Evolutionary conservation across 2,329 filamentous ascomycete species (phyloP).

Genomic region (Colletotrichum tamarilloi): DNA sequence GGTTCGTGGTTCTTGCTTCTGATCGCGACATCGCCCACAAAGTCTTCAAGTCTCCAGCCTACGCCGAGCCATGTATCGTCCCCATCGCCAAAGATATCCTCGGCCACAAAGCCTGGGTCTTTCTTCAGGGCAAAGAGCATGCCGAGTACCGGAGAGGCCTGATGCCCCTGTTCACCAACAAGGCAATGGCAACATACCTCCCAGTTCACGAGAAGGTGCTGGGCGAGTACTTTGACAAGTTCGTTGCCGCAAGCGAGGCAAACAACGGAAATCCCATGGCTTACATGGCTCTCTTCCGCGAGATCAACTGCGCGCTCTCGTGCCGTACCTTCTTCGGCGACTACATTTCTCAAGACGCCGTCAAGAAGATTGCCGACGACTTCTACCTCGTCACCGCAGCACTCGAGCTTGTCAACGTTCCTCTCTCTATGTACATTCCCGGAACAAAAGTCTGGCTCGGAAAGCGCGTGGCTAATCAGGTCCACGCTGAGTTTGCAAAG

Average conservation of each 20-base stretch:
- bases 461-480: slow-evolving; percentile 79
- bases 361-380: slow-evolving; percentile 82
- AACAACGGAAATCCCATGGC: slow-evolving; percentile 67
- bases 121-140: slow-evolving; percentile 80
- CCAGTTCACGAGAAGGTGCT: slow-evolving; percentile 80
- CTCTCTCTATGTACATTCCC: slow-evolving; percentile 74
- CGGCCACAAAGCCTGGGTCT: slow-evolving; percentile 80
- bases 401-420: slow-evolving; percentile 83
- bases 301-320: slow-evolving; percentile 82
- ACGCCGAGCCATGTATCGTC: slow-evolving; percentile 82
- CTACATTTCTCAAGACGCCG: slow-evolving; percentile 78
- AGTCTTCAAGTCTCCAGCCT: slow-evolving; percentile 82
- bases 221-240: slow-evolving; percentile 75
- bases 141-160: slow-evolving; percentile 83
- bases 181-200: slow-evolving; percentile 76
- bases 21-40: slow-evolving; percentile 83
- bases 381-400: slow-evolving; percentile 83
- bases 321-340: slow-evolving; percentile 84
- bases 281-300: slow-evolving; percentile 80
- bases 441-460: slow-evolving; percentile 83
- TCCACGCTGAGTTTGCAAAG: slow-evolving; percentile 75
- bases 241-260: slow-evolving; percentile 67
- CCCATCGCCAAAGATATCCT: slow-evolving; percentile 81
- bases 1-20: slow-evolving; percentile 83
- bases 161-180: slow-evolving; percentile 79